Base-by-base conservation (phyloP, 768 basidiomycete species). In the Lactifluus pinguis region DNA sequence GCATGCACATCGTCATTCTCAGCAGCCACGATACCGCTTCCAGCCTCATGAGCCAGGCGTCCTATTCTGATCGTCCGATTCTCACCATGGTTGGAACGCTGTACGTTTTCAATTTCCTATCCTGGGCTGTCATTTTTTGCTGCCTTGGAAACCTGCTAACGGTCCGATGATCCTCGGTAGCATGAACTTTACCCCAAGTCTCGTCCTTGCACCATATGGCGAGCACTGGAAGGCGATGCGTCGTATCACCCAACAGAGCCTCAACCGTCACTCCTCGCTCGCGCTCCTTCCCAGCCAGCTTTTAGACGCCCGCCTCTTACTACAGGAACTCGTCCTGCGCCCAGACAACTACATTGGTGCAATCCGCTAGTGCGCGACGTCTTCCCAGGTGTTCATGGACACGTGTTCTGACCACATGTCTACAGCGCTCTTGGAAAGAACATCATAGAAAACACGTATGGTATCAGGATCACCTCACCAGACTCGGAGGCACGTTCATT, bases 141-240 rank as follows among this genome's bases (percentile, higher is more conserved):
- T 19, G 44, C 9, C 17, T 4, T 19, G 44, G 44, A 19, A 45
- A 45, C n/a, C 5, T n/a, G 9, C n/a, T 47, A 1, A 47, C 21
- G 10, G 11, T 13, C 25, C 55, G 49, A 51, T 25, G 42, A 52
- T 57, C 49, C 36, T 8, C 19, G 15, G 17, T 29, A 64, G 63
- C 6, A 64, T 64, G 63, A 61, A 61, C 34, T 64, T 64, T n/a
- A 57, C 55, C 13, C 63, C 63, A 17, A 64, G 63, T 51, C 53
- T 64, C 38, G 63, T 64, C 13, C 63, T 64, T 21, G 60, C 63
- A 11, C 63, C 63, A 11, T 64, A 64, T 38, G 63, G 63, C 25
- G 63, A 64, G 13, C 63, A 64, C 29, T 64, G 63, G 63, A 64
- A 64, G 34, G 36, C 63, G 30, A 64, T 64, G 63, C 60, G 63